Evolutionary conservation across 257 asterid genomes (phyloP), one percentile per base, ranked within the genome.

Genomic region (Penstemon barbatus): DNA sequence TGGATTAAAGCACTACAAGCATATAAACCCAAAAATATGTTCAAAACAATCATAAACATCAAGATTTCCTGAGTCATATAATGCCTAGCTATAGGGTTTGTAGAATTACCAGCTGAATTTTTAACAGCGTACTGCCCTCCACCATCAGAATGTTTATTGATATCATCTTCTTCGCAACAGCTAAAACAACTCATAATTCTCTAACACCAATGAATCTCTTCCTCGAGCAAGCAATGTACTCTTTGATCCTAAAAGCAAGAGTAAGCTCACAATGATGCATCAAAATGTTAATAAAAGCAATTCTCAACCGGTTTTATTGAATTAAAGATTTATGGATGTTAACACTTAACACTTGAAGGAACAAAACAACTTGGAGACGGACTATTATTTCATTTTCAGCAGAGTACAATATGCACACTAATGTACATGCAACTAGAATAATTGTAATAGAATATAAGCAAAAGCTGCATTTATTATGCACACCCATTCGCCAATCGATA

Each of bases 131-230:
- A 61, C 41, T 74, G 82, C 69, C 82, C 89, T 61, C 84, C 96
- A 61, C 82, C 90, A 69, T 89, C 86, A 68, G 86, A 25, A 49
- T 81, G 77, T 80, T 76, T 85, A 41, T 69, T 70, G 80, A 76
- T 65, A 59, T 89, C 95, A 75, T 79, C 87, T 36, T 87, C 89
- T 59, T 71, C 84, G 62, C 90, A 89, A 72, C 96, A 89, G 78
- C 87, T 15, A 76, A 87, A 85, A 75, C 95, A 87, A 78, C 95
- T 79, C 96, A 89, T 88, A 63, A 33, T 45, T 66, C 57, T 66
- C 66, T 74, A 67, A 51, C 68, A 51, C 68, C 25, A 65, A 68
- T 12, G 70, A 72, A 55, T 51, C 40, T 42, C 49, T 63, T 49
- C 49, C 65, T 59, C 25, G 36, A 8, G 4, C 41, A 66, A 67